A percentile compares a stretch with the other conserved stretches of the same genome.
phyloP scores from a whole-genome alignment of 2,329 filamentous ascomycete genomes.

The Penicillium sp. region DNA sequence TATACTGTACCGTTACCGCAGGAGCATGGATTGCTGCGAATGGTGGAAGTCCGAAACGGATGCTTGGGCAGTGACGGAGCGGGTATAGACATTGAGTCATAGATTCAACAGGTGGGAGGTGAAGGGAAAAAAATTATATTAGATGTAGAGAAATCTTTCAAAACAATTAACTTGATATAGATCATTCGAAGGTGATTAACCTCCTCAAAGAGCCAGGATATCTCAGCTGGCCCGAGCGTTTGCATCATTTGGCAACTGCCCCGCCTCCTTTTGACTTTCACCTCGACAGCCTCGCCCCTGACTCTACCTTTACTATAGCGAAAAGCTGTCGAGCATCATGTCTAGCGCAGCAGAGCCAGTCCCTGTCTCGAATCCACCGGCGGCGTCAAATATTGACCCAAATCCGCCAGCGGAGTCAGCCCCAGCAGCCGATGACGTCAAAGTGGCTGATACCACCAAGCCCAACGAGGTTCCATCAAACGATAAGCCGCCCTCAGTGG shows the following conservation, averaged over 20 bases:
- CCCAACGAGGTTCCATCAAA: background rate
- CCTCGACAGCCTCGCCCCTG: background rate
- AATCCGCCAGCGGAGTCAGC: background rate
- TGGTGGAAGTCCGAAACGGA: slow-evolving; percentile 10
- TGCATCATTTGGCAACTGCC: background rate
- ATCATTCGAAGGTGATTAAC: background rate
- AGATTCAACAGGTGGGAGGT: background rate
- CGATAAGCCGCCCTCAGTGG: slow-evolving; percentile 10
- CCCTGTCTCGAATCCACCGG: background rate
- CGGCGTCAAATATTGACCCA: background rate
- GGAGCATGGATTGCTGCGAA: slow-evolving; percentile 19
- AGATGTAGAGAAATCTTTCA: background rate
- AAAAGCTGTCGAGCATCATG: background rate
- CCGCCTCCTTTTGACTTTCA: background rate
- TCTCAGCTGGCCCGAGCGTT: background rate
- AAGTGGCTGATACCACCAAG: slow-evolving; percentile 6
- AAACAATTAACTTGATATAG: background rate
- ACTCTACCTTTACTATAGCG: background rate
- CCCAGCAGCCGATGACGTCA: slow-evolving; percentile 3
- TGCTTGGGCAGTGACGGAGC: slow-evolving; percentile 19
- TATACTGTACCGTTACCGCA: slow-evolving; percentile 54
- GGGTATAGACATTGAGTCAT: no score
- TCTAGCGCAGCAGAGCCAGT: background rate
- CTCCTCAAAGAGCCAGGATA: background rate
- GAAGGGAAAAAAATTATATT: background rate